Base-by-base conservation (phyloP, 495 filamentous ascomycete genomes). In the Opeltia flavorubescens region DNA sequence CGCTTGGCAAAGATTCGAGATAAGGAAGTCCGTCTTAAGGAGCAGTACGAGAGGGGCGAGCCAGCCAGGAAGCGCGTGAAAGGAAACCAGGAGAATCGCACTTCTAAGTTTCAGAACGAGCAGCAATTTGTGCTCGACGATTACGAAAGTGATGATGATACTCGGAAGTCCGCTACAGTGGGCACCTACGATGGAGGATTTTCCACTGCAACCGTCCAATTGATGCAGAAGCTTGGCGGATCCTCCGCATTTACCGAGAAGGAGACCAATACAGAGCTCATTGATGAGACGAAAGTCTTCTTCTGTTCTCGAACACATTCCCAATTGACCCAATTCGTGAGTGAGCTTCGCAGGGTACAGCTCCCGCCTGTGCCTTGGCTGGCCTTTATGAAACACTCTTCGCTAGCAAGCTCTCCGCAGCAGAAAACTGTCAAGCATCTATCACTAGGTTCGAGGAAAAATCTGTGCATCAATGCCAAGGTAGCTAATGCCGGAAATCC, bases 301-400 rank as follows among this genome's bases (percentile, higher is more conserved):
- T 96, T 84, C 60, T 95, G 89, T 48, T 96, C 91, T 12, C 72
- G 91, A 54, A 98, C 91, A 1, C 91, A 98, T 56, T 96, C 91
- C 0, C 91, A 98, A 56, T 64, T 96, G 17, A 83, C 82, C 4
- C 91, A 98, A 62, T 95, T 98, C 57, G 80, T 88, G n/a, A 77
- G 80, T 44, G 93, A 98, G 56, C 65, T 98, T 27, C 77, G 83
- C 2, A 78, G 86, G n/a, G 84, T 94, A 13, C 66, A 71, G 3
- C 74, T 95, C 43, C 85, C 89, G 18, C 70, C 84, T 1, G 67
- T 67, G 66, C 58, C 66, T 43, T 33, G 55, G 45, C 13, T 47
- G 33, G 42, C 66, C 60, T 9, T 25, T 69, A 15, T 66, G 58
- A 36, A 64, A 31, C 52, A 68, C 53, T 35, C 67, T 44, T 15